Evolutionary conservation across 139 green algal genomes (phyloP), one percentile per base, ranked within the genome.

Genomic region (Haematococcus lacustris): DNA sequence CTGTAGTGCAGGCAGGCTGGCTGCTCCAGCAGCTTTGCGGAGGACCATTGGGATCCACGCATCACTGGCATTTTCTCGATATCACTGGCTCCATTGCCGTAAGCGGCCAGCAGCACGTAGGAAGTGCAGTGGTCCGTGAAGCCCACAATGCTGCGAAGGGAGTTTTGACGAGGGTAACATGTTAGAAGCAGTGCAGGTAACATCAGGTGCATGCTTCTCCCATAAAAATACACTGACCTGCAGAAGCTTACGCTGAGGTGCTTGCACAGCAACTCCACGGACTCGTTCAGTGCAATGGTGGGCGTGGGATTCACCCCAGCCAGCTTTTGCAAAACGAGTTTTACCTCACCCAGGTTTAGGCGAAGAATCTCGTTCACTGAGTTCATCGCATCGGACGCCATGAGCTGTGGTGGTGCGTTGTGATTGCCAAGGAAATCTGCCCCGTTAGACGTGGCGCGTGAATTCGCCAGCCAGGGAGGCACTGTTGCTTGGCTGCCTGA

Each of bases 271-370:
- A 88, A 72, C 76, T 86, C 80, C 53, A 78, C 80, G 21, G 83
- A 78, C 65, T 88, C 83, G 37, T 82, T 83, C 0, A 88, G 76
- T 3, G 80, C 83, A 34, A 88, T 85, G 3, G 76, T 80, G 38
- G 83, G 80, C 2, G 82, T 88, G 53, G 68, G 69, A 47, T 79
- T 86, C 7, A 88, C 68, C 0, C 73, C 76, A 21, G 80, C 82
- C 63, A 88, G 78, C 68, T 86, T 84, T 65, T 88, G 83, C 32
- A 88, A 74, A 21, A 84, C 74, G 5, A 83, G 57, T 73, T 88
- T 88, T 3, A 88, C 78, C 78, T 84, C 74, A 39, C 70, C 78
- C 28, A 84, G 71, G 47, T 84, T 84, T 1, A 84, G 66, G 1
- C 78, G 66, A 33, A 84, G 74, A 32, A 83, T 74, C 43, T 83